Evolutionary conservation across 495 filamentous ascomycete species (phyloP), one percentile per base, ranked within the genome.

Genomic region (Tetracladium setigerum): DNA sequence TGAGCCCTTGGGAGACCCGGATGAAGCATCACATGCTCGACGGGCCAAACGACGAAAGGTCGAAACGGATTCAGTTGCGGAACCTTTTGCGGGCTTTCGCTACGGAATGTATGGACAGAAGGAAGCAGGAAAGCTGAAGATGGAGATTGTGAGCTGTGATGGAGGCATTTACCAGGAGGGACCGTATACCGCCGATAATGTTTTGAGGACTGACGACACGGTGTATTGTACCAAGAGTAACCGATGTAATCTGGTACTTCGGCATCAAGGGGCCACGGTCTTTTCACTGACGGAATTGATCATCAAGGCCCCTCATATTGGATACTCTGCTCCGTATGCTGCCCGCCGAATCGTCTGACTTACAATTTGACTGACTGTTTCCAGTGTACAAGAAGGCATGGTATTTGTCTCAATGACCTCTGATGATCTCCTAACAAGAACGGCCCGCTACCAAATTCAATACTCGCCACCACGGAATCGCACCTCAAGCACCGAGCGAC

Each of bases 141-240:
- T 95, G 87, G 84, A 92, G 59, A 77, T 95, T 43, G 77, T 81
- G 14, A 87, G 78, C 70, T 97, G 89, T 57, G 91, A 96, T 66
- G 91, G 90, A 40, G 91, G 89, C 1, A 74, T 80, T 16, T 90
- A 82, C 60, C 60, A 70, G 18, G 75, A 81, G 37, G 47, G 35
- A 14, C 68, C 73, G 15, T 89, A 87, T 55, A 72, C 71, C 33
- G 79, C 83, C 22, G 85, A 89, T 52, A 95, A 95, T 63, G 78
- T 95, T 34, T 71, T 97, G 39, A 77, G 73, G 48, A 85, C 89
- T 62, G 86, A 96, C 63, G 63, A 72, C 41, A 84, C 79, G 16
- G 89, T 95, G 15, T 96, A 96, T 60, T 95, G 89, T 62, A 95
- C 89, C 13, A 83, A 89, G 63, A 80, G 79, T 14, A 79, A 79